These are phyloP conservation scores for Trichoderma orchidacearum DNA, from an alignment of 495 filamentous ascomycete genomes.

Conservation along the genomic window DNA sequence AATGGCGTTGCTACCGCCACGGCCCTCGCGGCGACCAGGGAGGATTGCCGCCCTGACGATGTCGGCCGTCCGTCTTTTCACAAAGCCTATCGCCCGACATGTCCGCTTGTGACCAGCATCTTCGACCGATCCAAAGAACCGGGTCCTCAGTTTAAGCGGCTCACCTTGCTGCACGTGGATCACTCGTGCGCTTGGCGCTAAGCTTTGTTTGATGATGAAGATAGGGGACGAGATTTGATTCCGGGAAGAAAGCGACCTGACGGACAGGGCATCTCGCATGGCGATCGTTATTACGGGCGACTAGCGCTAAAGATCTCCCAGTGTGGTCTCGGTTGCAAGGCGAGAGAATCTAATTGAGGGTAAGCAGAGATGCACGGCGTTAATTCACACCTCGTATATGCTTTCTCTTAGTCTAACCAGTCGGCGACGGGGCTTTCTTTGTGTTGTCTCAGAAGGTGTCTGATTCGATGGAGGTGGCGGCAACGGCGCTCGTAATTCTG, in stretches of 20 bases:
- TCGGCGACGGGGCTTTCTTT: neutral
- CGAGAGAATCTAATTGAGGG: neutral
- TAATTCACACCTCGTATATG: neutral
- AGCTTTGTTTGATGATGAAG: neutral
- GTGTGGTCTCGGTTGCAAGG: neutral
- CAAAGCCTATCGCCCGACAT: neutral
- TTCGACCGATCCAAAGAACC: neutral
- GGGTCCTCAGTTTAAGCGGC: neutral
- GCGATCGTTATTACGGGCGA: constrained; percentile 1
- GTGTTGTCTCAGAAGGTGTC: neutral
- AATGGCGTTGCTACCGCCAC: neutral
- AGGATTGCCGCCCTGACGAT: neutral
- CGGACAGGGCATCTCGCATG: neutral
- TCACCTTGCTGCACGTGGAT: neutral
- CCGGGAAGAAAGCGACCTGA: neutral
- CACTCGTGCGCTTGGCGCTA: neutral
- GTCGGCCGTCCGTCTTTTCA: neutral
- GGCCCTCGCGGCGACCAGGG: neutral
- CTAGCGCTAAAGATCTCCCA: neutral
- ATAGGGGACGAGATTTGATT: neutral
- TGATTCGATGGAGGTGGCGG: neutral
- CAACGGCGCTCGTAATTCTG: neutral
- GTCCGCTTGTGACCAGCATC: neutral
- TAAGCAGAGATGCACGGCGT: neutral
- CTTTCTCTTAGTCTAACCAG: neutral